Base-by-base conservation (phyloP, 1,284 basidiomycete genomes). In the Puccinia triticina region DNA sequence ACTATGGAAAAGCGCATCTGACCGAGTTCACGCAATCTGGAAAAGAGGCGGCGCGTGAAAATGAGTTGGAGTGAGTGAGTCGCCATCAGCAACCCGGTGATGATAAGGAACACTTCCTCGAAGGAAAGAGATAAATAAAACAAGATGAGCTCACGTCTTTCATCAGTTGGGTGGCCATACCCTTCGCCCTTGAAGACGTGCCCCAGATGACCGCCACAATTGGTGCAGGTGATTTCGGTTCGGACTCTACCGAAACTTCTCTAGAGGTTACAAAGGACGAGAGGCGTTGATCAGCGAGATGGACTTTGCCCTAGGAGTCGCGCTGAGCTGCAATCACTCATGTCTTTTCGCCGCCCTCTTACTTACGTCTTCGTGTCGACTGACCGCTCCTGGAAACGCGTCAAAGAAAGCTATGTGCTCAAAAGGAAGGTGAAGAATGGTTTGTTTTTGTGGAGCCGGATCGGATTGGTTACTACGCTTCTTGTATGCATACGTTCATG, bases 171-270 rank as follows among this genome's bases (percentile, higher is more conserved):
- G 61, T 67, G 53, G 37, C 55, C 55, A 32, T 73, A 81, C 34
- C 78, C 71, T 81, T 81, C 78, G 57, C 86, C 86, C 75, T 87
- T 84, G 82, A 88, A 88, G 0, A 88, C 85, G 46, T 88, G 87
- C 0, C 88, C 88, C n/a, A 88, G 83, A 83, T 88, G 88, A 37
- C 88, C 87, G 1, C 87, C 87, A 81, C 88, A 88, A 64, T 86
- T 85, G 73, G 86, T 84, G 84, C 88, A 88, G 0, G 86, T 86
- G 66, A 88, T 88, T 84, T 88, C 88, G 59, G 86, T 87, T 16
- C 88, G 85, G 53, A 83, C 50, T 87, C 88, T 88, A 11, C 88
- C 88, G 78, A 86, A 88, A 2, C 86, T 86, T n/a, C 83, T 74
- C 83, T 88, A 37, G 3, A 50, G 26, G 26, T 4, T 43, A 48